These are phyloP conservation scores for Vitis riparia DNA, from an alignment of 164 flowering plant genomes.

Conservation along the genomic window DNA sequence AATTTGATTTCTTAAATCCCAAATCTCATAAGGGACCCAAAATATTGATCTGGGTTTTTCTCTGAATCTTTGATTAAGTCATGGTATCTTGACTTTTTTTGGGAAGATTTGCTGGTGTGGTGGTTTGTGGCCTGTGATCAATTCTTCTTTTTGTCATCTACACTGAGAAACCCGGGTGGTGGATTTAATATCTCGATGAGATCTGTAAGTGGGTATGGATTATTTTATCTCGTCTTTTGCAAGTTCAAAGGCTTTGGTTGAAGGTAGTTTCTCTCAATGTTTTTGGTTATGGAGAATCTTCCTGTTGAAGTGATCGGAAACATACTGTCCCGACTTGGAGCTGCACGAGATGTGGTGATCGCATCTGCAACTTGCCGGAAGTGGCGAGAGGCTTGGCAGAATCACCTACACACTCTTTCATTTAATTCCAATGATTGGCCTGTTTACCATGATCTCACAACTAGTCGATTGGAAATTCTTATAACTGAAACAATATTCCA, in stretches of 20 bases:
- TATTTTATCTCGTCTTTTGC: background rate
- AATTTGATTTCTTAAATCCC: background rate
- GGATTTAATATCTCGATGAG: background rate
- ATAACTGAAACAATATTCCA: constrained; percentile 89
- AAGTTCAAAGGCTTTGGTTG: background rate
- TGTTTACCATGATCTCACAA: constrained; percentile 58
- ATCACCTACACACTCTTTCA: constrained; percentile 72
- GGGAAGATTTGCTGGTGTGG: background rate
- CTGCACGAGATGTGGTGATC: constrained; percentile 85
- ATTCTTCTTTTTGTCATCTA: background rate
- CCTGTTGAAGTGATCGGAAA: constrained; percentile 94
- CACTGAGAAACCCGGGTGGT: background rate
- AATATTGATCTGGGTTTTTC: background rate
- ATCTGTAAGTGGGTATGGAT: background rate
- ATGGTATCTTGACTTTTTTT: background rate
- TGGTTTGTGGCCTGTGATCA: background rate
- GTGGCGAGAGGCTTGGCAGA: constrained; percentile 80
- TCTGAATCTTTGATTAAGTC: too few relatives aligned
- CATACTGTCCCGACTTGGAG: constrained; percentile 73
- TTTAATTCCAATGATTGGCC: constrained; percentile 84
- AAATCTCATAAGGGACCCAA: background rate
- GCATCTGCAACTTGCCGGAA: constrained; percentile 86
- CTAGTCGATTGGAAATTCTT: constrained; percentile 59
- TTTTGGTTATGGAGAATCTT: constrained; percentile 60
- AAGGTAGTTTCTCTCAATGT: background rate